Percentiles rank a stretch among this genome's conserved stretches.
Evolutionary conservation across 2,329 filamentous ascomycete species (phyloP).

Genomic region (Alternaria triticimaculans): DNA sequence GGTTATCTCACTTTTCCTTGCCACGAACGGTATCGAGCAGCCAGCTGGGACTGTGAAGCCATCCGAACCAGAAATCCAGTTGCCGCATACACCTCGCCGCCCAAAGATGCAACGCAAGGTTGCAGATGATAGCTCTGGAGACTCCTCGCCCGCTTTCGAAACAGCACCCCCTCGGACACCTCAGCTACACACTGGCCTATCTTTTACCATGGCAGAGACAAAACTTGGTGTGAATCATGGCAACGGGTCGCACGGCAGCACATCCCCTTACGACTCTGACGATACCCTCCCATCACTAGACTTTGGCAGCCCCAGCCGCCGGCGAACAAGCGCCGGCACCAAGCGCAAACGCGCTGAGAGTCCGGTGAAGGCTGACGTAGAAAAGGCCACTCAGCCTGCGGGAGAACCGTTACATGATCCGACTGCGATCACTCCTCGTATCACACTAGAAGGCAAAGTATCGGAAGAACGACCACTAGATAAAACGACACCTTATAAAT

Average conservation of each 20-base stretch:
- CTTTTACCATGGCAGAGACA: slow-evolving; percentile 31
- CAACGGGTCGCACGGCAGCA: background rate
- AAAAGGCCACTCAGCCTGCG: background rate
- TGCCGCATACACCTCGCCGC: slow-evolving; percentile 4
- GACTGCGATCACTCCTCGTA: background rate
- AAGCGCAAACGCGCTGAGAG: slow-evolving; percentile 39
- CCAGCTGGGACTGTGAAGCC: background rate
- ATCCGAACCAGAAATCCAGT: background rate
- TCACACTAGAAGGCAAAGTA: background rate
- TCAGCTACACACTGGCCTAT: slow-evolving; percentile 23
- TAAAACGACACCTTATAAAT: background rate
- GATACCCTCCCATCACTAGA: slow-evolving; percentile 22
- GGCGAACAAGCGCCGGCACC: slow-evolving; percentile 13
- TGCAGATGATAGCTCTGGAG: slow-evolving; percentile 9
- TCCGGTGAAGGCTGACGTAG: slow-evolving; percentile 6
- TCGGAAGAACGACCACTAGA: background rate
- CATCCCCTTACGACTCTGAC: slow-evolving; percentile 12
- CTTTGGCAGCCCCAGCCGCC: slow-evolving; percentile 18
- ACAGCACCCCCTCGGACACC: slow-evolving; percentile 20
- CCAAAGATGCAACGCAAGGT: background rate
- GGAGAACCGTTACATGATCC: background rate
- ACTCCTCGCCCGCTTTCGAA: slow-evolving; percentile 33
- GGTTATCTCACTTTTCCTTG: slow-evolving; percentile 27
- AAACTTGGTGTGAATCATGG: slow-evolving; percentile 16
- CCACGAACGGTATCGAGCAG: slow-evolving; percentile 3